These are phyloP conservation scores for Pugionium dolabratum DNA, from an alignment of 345 rosid genomes.

Conservation along the genomic window DNA sequence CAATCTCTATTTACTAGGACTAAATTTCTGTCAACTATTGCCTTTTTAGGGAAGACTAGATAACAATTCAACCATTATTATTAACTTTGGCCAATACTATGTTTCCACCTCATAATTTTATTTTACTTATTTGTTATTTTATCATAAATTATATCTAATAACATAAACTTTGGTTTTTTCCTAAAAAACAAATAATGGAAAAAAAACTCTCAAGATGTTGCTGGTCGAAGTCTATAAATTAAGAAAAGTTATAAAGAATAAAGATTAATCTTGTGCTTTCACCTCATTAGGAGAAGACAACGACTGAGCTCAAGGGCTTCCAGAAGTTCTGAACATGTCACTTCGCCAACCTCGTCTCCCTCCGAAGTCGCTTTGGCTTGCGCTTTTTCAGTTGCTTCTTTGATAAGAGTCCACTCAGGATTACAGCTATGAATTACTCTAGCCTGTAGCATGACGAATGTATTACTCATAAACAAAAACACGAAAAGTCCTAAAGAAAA, in stretches of 20 bases:
- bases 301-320: constrained; percentile 99
- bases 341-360: constrained; percentile 86
- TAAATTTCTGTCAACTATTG: not conserved
- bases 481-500: not conserved
- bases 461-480: constrained; percentile 16
- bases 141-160: not conserved
- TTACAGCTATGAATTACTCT: constrained; percentile 88
- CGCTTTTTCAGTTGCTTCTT: constrained; percentile 92
- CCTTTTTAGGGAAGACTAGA: constrained; percentile 14
- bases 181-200: not conserved
- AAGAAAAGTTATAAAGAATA: constrained; percentile 2
- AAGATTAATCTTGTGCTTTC: constrained; percentile 28
- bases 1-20: constrained; percentile 1
- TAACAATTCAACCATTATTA: constrained; percentile 4
- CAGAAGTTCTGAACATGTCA: constrained; percentile 91
- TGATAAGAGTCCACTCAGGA: constrained; percentile 85
- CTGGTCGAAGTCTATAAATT: constrained; percentile 1
- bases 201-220: not conserved
- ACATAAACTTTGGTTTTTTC: not conserved
- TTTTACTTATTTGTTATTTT: not conserved
- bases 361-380: constrained; percentile 66
- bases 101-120: constrained; percentile 14
- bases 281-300: constrained; percentile 97
- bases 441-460: constrained; percentile 54
- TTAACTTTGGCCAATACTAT: constrained; percentile 1